phyloP scores from a whole-genome alignment of 2,329 filamentous ascomycete species.

The Lachnellula subtilissima region DNA sequence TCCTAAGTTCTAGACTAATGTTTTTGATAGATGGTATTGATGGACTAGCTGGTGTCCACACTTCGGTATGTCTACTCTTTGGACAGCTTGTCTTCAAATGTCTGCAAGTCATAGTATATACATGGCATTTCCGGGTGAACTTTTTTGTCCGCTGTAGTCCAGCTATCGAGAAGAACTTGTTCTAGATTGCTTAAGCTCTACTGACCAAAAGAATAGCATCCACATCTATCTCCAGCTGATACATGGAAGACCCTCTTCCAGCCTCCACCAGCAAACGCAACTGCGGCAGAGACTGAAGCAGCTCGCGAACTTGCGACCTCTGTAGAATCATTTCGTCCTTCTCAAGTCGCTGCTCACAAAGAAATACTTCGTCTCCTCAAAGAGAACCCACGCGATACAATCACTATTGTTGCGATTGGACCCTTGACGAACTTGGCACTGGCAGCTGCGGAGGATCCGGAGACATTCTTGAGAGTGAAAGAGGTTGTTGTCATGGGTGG shows the following conservation, averaged over 20 bases:
- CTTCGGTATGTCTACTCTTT: constrained; percentile 37
- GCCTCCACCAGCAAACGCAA: constrained; percentile 39
- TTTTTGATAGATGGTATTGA: constrained; percentile 60
- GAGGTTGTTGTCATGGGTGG: constrained; percentile 97
- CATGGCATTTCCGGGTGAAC: neutral
- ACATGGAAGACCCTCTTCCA: constrained; percentile 69
- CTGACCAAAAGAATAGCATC: constrained; percentile 47
- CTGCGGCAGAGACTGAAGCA: constrained; percentile 37
- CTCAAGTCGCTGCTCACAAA: constrained; percentile 66
- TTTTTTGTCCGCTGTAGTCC: too few relatives aligned
- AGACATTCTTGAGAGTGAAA: constrained; percentile 82
- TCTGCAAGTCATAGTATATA: neutral
- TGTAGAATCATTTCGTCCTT: constrained; percentile 66
- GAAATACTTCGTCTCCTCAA: constrained; percentile 84
- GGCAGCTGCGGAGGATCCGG: constrained; percentile 81
- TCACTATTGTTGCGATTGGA: constrained; percentile 86
- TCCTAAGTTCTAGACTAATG: constrained; percentile 9
- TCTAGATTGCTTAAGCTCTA: constrained; percentile 2
- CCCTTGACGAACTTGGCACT: constrained; percentile 91
- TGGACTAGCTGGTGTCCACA: constrained; percentile 72
- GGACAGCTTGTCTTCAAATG: neutral
- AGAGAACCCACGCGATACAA: constrained; percentile 75
- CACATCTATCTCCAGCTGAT: constrained; percentile 68
- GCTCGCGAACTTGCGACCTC: constrained; percentile 27
- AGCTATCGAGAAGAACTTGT: neutral